These are phyloP conservation scores for Prillingera fragicola DNA, from an alignment of 1,284 basidiomycete genomes.

Conservation along the genomic window DNA sequence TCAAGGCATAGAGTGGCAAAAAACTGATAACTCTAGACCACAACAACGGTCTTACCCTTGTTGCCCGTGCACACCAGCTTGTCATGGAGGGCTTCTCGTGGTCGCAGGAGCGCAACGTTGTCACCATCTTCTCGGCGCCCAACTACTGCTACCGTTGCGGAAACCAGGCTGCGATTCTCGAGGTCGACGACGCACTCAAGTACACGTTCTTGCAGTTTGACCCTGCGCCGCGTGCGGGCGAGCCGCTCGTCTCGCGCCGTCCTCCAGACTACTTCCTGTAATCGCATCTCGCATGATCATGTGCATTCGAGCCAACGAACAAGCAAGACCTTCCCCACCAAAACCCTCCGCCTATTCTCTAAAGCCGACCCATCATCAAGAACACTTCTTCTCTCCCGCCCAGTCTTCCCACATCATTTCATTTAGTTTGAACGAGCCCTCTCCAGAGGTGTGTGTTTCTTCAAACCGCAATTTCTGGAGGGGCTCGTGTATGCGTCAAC, in stretches of 20 bases:
- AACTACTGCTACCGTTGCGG: slow-evolving; percentile 99
- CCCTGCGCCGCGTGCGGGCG: slow-evolving; percentile 94
- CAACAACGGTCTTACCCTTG: slow-evolving; percentile 95
- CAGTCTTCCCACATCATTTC: not conserved
- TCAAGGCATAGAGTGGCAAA: not conserved
- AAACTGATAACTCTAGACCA: slow-evolving; percentile 57
- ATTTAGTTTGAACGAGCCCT: not conserved
- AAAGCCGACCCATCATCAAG: slow-evolving; percentile 1
- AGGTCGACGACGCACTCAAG: slow-evolving; percentile 78
- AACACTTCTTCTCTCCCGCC: not conserved
- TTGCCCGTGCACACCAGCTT: slow-evolving; percentile 90
- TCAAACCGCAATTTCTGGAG: not conserved
- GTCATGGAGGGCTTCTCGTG: slow-evolving; percentile 95
- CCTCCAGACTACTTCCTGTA: slow-evolving; percentile 88
- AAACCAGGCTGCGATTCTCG: slow-evolving; percentile 99
- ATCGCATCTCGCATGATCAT: slow-evolving; percentile 3
- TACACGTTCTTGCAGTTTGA: slow-evolving; percentile 88
- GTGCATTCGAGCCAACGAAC: not conserved
- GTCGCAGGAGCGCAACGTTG: slow-evolving; percentile 99
- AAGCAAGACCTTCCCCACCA: not conserved
- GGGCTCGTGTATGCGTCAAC: not conserved
- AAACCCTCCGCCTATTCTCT: not conserved
- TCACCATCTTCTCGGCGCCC: slow-evolving; percentile 98
- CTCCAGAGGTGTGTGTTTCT: not conserved
- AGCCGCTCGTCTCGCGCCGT: slow-evolving; percentile 94